Evolutionary conservation across 768 basidiomycete species (phyloP), one percentile per base, ranked within the genome.

Genomic region (Boletus insuetus): DNA sequence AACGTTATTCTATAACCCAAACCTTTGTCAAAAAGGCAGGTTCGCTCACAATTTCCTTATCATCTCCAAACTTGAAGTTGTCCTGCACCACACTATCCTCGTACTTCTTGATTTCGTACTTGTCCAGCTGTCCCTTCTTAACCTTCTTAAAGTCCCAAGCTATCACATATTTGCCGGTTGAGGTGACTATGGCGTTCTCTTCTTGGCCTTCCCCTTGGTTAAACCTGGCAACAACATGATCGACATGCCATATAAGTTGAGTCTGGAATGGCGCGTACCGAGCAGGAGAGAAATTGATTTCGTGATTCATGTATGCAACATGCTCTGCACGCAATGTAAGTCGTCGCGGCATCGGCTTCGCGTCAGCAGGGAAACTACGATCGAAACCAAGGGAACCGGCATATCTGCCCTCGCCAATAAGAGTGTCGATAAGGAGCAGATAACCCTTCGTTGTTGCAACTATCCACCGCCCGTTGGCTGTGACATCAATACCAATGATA

Each of bases 91-190:
- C 94, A 44, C 82, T 79, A 64, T 96, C 94, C 64, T 94, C 89
- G 69, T 97, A 98, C 76, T 88, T 88, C 81, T 95, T 94, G 77
- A 98, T 95, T 65, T 96, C 93, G 66, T 98, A 98, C 70, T 89
- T 89, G 73, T 94, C 91, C 41, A 89, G 78, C 47, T 83, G 82
- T 51, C 97, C 97, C 72, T 87, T 87, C 81, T 96, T 98, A 59
- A 98, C 91, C 67, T 95, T 94, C 43, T 80, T 82, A 69, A 99
- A 96, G 82, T 98, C 95, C 95, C 95, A 99, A 7, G 94, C 94
- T 65, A 98, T 82, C 54, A 98, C 90, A 62, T 84, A 98, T 67
- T 86, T 83, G 19, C 96, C 96, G 0, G 87, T 94, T 14, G 94
- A 93, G 0, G 96, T 98, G 45, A 98, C 87, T 54, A 98, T 98